These are phyloP conservation scores for Lycium barbarum DNA, from an alignment of 257 asterid genomes.

Conservation along the genomic window DNA sequence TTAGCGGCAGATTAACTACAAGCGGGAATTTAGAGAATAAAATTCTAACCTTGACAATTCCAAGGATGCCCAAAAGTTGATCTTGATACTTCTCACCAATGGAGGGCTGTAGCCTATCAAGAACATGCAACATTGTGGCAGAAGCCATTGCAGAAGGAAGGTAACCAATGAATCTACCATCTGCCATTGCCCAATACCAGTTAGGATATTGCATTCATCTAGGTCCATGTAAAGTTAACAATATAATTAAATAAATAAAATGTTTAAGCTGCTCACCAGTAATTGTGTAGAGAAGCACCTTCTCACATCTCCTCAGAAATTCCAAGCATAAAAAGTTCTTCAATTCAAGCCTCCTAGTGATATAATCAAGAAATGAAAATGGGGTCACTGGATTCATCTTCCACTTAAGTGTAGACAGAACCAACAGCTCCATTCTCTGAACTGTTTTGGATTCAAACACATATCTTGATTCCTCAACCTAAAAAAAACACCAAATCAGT, in stretches of 20 bases:
- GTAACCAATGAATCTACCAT: slow-evolving; percentile 64
- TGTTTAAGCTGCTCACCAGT: slow-evolving; percentile 41
- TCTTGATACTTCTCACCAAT: slow-evolving; percentile 59
- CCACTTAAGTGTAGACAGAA: slow-evolving; percentile 65
- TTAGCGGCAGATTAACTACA: too few relatives aligned
- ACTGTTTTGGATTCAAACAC: slow-evolving; percentile 66
- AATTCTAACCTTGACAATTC: slow-evolving; percentile 63
- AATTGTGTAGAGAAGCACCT: slow-evolving; percentile 56
- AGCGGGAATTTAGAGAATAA: not conserved
- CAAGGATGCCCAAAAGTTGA: slow-evolving; percentile 66
- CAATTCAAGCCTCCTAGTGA: slow-evolving; percentile 46
- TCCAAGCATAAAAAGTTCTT: slow-evolving; percentile 35
- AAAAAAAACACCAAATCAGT: not conserved
- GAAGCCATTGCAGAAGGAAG: slow-evolving; percentile 86
- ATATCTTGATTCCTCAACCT: slow-evolving; percentile 62
- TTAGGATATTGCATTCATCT: not conserved
- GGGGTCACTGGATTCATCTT: slow-evolving; percentile 80
- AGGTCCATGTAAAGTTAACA: not conserved
- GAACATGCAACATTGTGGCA: slow-evolving; percentile 74
- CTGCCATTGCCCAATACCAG: slow-evolving; percentile 43
- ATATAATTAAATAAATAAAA: not conserved
- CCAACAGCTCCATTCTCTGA: slow-evolving; percentile 72
- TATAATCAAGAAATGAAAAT: slow-evolving; percentile 58
- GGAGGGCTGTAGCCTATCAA: slow-evolving; percentile 60
- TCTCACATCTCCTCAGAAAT: slow-evolving; percentile 58